Percentiles rank a stretch among this genome's conserved stretches.
Evolutionary conservation across 2,329 filamentous ascomycete species (phyloP).

Genomic region (Paracamarosporium sp.): DNA sequence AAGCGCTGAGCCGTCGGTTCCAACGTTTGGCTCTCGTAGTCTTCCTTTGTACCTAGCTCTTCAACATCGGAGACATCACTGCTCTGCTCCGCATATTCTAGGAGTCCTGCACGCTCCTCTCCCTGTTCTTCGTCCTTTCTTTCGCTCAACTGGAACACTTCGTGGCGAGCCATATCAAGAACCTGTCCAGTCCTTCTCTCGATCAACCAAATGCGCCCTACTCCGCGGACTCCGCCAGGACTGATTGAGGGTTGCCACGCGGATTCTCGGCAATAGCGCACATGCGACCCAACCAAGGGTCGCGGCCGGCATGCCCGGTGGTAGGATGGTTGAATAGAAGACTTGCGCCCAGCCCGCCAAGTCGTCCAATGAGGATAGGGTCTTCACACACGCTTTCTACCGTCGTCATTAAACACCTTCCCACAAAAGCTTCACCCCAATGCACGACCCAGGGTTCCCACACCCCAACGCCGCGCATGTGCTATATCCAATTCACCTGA

Average conservation of each 20-base stretch:
- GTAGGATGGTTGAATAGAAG: background rate
- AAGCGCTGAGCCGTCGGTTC: conserved; percentile 2
- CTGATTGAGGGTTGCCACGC: background rate
- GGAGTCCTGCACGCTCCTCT: conserved; percentile 31
- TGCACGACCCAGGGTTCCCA: background rate
- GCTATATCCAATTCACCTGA: background rate
- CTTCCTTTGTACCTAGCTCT: conserved; percentile 17
- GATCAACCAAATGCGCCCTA: background rate
- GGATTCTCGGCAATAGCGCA: background rate
- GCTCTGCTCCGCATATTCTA: conserved; percentile 14
- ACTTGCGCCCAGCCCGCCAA: background rate
- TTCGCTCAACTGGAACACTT: conserved; percentile 13
- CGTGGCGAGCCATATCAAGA: conserved; percentile 3
- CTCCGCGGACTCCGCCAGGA: background rate
- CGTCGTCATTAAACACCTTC: background rate
- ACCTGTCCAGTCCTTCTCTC: background rate
- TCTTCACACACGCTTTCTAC: background rate
- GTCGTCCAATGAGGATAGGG: background rate
- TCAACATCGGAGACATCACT: conserved; percentile 14
- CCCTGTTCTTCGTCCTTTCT: conserved; percentile 13
- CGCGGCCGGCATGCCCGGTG: background rate
- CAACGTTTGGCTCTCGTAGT: background rate
- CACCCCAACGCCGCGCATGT: background rate
- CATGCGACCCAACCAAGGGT: background rate
- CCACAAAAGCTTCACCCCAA: conserved; percentile 1